phyloP scores from a whole-genome alignment of 1,284 basidiomycete species.

The Cryptococcus neoformans region DNA sequence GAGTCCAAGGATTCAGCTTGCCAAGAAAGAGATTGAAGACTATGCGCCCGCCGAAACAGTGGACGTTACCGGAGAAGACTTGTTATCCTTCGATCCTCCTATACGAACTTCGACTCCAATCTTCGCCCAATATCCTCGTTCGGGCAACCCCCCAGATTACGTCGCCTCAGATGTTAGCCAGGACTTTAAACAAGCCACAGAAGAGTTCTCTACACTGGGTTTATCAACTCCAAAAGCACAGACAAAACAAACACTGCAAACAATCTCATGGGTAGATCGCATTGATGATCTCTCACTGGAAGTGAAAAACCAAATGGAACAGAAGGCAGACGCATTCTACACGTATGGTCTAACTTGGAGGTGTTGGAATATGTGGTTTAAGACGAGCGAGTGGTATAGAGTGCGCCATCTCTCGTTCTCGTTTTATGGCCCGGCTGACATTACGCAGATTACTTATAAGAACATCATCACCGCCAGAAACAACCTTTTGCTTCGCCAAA shows the following conservation, averaged over 20 bases:
- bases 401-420: conserved; percentile 15
- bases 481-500: conserved; percentile 38
- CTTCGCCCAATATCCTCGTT: conserved; percentile 7
- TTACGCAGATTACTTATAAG: conserved; percentile 25
- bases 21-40: conserved; percentile 1
- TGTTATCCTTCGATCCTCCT: conserved; percentile 21
- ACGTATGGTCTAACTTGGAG: conserved; percentile 38
- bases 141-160: conserved; percentile 21
- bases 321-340: conserved; percentile 38
- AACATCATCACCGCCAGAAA: conserved; percentile 40
- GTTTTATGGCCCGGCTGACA: neutral
- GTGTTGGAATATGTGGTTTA: conserved; percentile 43
- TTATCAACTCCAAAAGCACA: conserved; percentile 4
- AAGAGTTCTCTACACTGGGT: conserved; percentile 12
- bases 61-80: conserved; percentile 15
- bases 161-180: conserved; percentile 26
- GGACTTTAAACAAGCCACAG: conserved; percentile 6
- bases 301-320: conserved; percentile 26
- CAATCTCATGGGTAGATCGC: conserved; percentile 6
- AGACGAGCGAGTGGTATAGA: conserved; percentile 35
- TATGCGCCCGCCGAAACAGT: neutral
- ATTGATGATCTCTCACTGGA: conserved; percentile 7
- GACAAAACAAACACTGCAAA: neutral
- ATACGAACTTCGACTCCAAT: conserved; percentile 36
- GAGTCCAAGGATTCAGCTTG: conserved; percentile 10